Evolutionary conservation across 2,329 filamentous ascomycete species (phyloP).

Genomic region (Aureobasidium sp.): DNA sequence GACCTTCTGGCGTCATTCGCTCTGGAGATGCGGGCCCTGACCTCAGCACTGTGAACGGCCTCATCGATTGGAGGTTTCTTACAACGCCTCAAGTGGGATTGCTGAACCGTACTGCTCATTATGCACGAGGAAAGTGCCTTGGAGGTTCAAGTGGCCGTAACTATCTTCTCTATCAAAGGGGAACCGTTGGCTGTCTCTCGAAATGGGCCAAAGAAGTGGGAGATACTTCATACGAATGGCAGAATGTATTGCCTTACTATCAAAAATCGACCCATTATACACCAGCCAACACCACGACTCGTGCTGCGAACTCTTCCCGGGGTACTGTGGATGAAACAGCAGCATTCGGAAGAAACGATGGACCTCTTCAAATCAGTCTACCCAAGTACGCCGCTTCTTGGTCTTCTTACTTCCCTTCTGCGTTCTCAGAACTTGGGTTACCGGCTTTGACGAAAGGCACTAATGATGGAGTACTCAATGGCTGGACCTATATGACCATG

Average conservation of each 20-base stretch:
- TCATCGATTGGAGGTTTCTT: slow-evolving; percentile 27
- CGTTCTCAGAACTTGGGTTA: slow-evolving; percentile 25
- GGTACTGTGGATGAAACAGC: slow-evolving; percentile 16
- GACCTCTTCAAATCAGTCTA: slow-evolving; percentile 26
- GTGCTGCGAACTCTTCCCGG: slow-evolving; percentile 19
- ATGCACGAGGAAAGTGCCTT: slow-evolving; percentile 26
- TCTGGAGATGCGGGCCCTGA: background rate
- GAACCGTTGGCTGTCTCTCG: slow-evolving; percentile 24
- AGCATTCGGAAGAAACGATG: slow-evolving; percentile 18
- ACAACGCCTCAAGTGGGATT: slow-evolving; percentile 20
- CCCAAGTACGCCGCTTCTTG: slow-evolving; percentile 24
- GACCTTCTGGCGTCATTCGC: slow-evolving; percentile 18
- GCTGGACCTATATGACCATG: slow-evolving; percentile 17
- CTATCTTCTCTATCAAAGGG: slow-evolving; percentile 23
- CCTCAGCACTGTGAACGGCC: slow-evolving; percentile 19
- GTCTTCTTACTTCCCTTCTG: slow-evolving; percentile 24
- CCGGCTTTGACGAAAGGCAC: slow-evolving; percentile 23
- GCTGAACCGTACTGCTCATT: slow-evolving; percentile 19
- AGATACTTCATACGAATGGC: slow-evolving; percentile 22
- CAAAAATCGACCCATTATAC: slow-evolving; percentile 22
- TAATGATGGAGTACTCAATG: slow-evolving; percentile 22
- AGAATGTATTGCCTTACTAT: slow-evolving; percentile 25
- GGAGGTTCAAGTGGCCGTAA: slow-evolving; percentile 25
- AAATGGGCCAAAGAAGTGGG: slow-evolving; percentile 32
- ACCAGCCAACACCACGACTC: slow-evolving; percentile 11